Evolutionary conservation across 352 stramenopile genomes (phyloP).

Genomic region (Phytophthora sojae): DNA sequence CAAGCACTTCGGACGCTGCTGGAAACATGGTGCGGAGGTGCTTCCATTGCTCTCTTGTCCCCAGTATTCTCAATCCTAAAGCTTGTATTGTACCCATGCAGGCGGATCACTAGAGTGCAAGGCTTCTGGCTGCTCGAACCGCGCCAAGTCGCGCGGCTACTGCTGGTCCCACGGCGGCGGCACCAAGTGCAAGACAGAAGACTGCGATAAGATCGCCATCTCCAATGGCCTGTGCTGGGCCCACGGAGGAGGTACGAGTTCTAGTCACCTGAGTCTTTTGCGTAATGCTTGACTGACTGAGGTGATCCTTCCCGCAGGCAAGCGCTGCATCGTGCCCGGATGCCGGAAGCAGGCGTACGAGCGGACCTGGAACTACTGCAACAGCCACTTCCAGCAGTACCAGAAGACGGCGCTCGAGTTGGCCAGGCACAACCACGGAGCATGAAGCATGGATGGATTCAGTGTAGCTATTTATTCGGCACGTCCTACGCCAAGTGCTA

Average conservation of each 20-base stretch:
- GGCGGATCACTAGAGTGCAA: slow-evolving; percentile 73
- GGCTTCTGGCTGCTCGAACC: slow-evolving; percentile 66
- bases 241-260: slow-evolving; percentile 62
- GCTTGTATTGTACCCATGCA: neutral
- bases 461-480: slow-evolving; percentile 25
- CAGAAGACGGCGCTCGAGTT: slow-evolving; percentile 22
- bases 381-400: slow-evolving; percentile 57
- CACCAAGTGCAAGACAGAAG: slow-evolving; percentile 66
- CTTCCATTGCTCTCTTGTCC: neutral
- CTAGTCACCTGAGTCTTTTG: neutral
- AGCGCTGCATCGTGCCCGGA: slow-evolving; percentile 54
- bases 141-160: slow-evolving; percentile 77
- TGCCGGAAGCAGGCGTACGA: slow-evolving; percentile 71
- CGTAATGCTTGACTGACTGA: neutral
- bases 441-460: slow-evolving; percentile 1
- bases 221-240: slow-evolving; percentile 78
- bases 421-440: slow-evolving; percentile 5
- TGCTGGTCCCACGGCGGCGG: slow-evolving; percentile 86
- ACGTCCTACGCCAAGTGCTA: neutral
- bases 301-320: slow-evolving; percentile 27
- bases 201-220: slow-evolving; percentile 80
- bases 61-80: neutral
- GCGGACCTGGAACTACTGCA: slow-evolving; percentile 71
- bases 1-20: slow-evolving; percentile 74
- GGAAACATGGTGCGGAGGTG: slow-evolving; percentile 54